Base-by-base conservation (phyloP, 179 eudicot genomes). In the Vitellaria paradoxa region DNA sequence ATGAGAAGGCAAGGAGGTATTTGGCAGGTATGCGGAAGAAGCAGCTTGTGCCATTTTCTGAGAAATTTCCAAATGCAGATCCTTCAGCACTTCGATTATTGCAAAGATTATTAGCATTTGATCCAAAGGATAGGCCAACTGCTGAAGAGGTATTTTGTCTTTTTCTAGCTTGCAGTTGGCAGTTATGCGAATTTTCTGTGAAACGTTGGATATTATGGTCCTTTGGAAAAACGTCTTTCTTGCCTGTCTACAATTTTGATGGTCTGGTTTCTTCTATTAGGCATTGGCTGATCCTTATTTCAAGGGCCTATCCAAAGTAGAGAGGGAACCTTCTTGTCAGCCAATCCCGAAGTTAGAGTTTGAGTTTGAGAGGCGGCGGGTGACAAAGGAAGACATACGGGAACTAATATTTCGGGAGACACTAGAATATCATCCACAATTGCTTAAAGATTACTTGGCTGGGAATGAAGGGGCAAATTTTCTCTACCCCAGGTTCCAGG, bases 61-160 rank as follows among this genome's bases (percentile, higher is more conserved):
- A 87, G 66, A 94, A 91, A 83, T 90, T 94, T 80, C 87, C 92
- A 53, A 90, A 82, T 72, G 88, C 88, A 66, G 97, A 93, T 83
- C 95, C 97, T 30, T 75, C 85, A 53, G 97, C 91, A 40, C 83
- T 94, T 76, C 90, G 85, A 69, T 80, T 93, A 56, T 76, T 93
- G 83, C 89, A 91, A 78, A 89, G 87, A 81, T 72, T 94, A 82
- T 82, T 94, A 78, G 92, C 97, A 60, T 93, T 94, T 88, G 98
- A 94, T 78, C 98, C 98, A 0, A 94, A 93, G 93, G 91, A 94
- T 72, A 82, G 98, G 47, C 98, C 98, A 18, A 94, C 97, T 81
- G 98, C 97, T 24, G 97, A 93, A 85, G 87, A 94, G 93, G 97
- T 94, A 78, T 60, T 77, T 81, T 75, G 18, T 26, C 6, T 68